Base-by-base conservation (phyloP, 805 yeast species). In the Cyberlindnera sargentensis region DNA sequence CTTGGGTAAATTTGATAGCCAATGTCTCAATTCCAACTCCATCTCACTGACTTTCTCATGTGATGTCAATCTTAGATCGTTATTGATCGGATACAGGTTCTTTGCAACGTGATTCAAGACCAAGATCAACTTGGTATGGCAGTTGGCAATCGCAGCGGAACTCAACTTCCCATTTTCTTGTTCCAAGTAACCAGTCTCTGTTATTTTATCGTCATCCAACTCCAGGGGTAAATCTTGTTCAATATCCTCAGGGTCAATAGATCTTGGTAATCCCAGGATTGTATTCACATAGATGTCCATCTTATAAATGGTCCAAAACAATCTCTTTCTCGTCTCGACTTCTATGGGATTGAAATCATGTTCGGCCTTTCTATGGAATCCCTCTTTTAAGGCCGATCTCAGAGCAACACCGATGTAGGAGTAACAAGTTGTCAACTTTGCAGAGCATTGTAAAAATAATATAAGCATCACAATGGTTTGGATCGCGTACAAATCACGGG, bases 221-320 rank as follows among this genome's bases (percentile, higher is more conserved):
- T 89, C 96, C 36, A 75, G 66, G 0, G 96, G 96, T 47, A 88
- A 68, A 47, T 82, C 88, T 57, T 88, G 95, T 64, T 88, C 95
- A 51, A 85, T 83, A 52, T 90, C 96, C 47, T 80, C 86, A 47
- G 84, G 89, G 47, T 79, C 74, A 20, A 90, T 77, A 1, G 71
- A 64, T 49, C 90, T 71, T 1, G 97, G 97, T 39, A 89, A 67
- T 1, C 96, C 96, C 50, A 90, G 61, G 76, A 89, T 81, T 4
- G 96, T 84, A 61, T 88, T 87, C 45, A 89, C 85, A 59, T 90
- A 90, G 34, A 88, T 80, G 60, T 90, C 96, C 85, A 89, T 76
- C 60, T 90, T 89, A 61, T 85, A 83, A 47, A 90, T 82, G 1
- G 96, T 85, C 80, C 87, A 89, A 60, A 89, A 89, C 28, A 89